Conservation (phyloP, 163 green algal genomes). For the Trebouxia gelatinosa region DNA sequence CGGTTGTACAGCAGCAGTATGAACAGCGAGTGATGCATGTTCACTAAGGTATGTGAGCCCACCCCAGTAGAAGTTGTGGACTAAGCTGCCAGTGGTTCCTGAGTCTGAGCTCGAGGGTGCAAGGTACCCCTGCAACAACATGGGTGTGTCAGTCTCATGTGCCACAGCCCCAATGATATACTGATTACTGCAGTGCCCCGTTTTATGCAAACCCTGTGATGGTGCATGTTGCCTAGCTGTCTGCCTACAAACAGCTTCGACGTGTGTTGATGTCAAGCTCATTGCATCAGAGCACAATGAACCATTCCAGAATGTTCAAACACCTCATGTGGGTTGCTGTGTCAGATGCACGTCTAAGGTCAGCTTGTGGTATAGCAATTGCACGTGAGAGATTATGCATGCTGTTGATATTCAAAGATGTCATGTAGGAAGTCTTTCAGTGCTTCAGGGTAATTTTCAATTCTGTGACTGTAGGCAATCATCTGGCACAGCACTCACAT, state of each 20-base stretch:
- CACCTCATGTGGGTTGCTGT: too few relatives aligned
- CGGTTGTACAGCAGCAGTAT: too few relatives aligned
- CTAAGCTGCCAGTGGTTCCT: constrained; percentile 64
- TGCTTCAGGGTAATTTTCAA: neutral
- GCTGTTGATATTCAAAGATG: neutral
- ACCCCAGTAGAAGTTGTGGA: constrained; percentile 83
- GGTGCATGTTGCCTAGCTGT: neutral
- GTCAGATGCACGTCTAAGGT: too few relatives aligned
- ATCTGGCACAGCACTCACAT: neutral
- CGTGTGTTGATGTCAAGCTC: neutral
- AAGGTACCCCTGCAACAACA: constrained; percentile 40
- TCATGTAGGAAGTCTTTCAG: neutral
- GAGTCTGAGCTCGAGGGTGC: constrained; percentile 62
- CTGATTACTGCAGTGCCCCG: neutral
- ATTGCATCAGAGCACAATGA: too few relatives aligned
- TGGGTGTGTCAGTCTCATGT: neutral
- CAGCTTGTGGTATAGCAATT: too few relatives aligned
- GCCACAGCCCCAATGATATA: neutral
- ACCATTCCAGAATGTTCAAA: too few relatives aligned
- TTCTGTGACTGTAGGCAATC: neutral
- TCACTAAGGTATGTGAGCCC: too few relatives aligned
- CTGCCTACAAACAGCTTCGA: neutral
- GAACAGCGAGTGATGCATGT: too few relatives aligned
- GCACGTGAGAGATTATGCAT: too few relatives aligned
- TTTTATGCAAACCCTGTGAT: too few relatives aligned